Base-by-base conservation (phyloP, 306 rosid species). In the Quercus engelmannii region DNA sequence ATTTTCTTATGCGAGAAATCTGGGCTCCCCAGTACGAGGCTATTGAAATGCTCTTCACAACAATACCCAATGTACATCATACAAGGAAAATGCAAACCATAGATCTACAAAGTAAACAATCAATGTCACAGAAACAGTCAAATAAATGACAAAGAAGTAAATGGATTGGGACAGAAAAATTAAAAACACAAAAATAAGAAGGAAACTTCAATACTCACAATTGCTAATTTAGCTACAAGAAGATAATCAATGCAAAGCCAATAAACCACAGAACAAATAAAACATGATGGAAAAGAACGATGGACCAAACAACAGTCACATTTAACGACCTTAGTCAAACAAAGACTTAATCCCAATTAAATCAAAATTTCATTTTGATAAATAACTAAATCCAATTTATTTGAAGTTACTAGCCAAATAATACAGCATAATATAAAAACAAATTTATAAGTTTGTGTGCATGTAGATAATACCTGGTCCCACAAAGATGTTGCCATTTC, bases 21-120 rank as follows among this genome's bases (percentile, higher is more conserved):
- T 19, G 92, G 94, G 76, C 87, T 89, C 55, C 98, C 97, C 72
- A 88, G 21, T 19, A 93, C 87, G 84, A 89, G 80, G 82, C 85
- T 81, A 70, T 81, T 90, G 85, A 90, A 91, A 79, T 88, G 85
- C 83, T 94, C 97, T 86, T 94, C 89, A 35, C 98, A 94, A 97
- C 97, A 94, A 84, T 94, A 88, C 81, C 92, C 98, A 83, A 92
- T 94, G 33, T 91, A 94, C 94, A 94, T 84, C 75, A 92, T 76
- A 26, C 94, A 83, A 61, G 96, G 89, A 86, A 94, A 92, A 90
- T 89, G 89, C 55, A 90, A 92, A 62, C 98, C 96, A 84, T 93
- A 33, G 41, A 33, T 33, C 41, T 33, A 33, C 1, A 33, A 33
- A 5, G 41, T 33, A 33, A 33, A 33, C 62, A 25, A 55, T 79